Evolutionary conservation across 768 basidiomycete species (phyloP).

Genomic region (Suillus lakei): DNA sequence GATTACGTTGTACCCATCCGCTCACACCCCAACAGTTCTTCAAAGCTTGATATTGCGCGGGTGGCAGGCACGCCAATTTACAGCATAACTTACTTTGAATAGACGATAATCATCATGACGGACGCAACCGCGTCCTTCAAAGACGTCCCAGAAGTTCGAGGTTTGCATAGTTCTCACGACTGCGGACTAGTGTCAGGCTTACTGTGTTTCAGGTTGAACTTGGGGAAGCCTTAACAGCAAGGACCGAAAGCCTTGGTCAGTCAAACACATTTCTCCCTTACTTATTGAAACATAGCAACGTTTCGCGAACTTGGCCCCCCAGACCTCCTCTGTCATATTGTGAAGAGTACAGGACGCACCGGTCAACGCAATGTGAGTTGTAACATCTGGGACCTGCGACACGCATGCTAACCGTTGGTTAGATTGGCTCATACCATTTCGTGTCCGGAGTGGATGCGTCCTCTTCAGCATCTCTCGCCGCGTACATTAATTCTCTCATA

Average conservation of each 20-base stretch:
- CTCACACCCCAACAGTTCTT: no score
- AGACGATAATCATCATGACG: slow-evolving; percentile 44
- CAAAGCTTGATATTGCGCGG: neutral
- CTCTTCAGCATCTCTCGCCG: slow-evolving; percentile 95
- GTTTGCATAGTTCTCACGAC: slow-evolving; percentile 43
- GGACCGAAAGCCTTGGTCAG: slow-evolving; percentile 92
- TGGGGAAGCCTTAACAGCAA: slow-evolving; percentile 85
- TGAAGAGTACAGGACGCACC: slow-evolving; percentile 85
- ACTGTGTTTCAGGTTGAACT: slow-evolving; percentile 69
- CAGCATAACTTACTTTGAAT: slow-evolving; percentile 2
- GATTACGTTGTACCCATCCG: neutral
- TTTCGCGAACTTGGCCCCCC: slow-evolving; percentile 98
- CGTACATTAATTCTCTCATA: slow-evolving; percentile 98
- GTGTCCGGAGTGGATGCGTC: slow-evolving; percentile 99
- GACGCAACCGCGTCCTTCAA: slow-evolving; percentile 72
- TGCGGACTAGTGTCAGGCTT: neutral
- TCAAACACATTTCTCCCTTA: slow-evolving; percentile 13
- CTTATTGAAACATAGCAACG: slow-evolving; percentile 59
- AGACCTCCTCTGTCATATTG: slow-evolving; percentile 93
- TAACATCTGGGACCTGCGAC: slow-evolving; percentile 5
- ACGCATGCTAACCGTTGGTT: neutral
- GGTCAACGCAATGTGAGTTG: slow-evolving; percentile 85
- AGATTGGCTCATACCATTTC: slow-evolving; percentile 97
- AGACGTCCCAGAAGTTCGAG: slow-evolving; percentile 96
- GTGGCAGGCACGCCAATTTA: neutral